Evolutionary conservation across 768 basidiomycete genomes (phyloP).

Genomic region (Mycena chlorophos): DNA sequence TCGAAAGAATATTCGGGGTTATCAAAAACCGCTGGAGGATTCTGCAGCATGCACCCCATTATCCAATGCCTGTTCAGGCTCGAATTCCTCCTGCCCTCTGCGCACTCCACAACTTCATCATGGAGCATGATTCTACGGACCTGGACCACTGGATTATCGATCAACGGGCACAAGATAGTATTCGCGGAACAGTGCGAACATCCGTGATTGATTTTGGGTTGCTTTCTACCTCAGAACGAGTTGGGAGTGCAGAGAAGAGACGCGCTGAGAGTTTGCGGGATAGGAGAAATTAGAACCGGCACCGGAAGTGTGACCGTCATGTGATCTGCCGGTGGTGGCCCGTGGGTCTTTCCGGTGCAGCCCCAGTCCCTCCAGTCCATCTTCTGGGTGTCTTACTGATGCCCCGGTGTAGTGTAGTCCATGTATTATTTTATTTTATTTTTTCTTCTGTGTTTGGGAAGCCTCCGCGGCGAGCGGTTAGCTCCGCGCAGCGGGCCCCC

Average conservation of each 20-base stretch:
- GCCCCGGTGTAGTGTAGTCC: no score
- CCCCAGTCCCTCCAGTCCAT: no score
- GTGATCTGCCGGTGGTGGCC: no score
- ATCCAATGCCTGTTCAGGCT: slow-evolving; percentile 18
- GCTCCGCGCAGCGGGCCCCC: background rate
- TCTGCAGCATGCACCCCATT: background rate
- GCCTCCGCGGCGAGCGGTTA: no score
- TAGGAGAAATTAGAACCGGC: no score
- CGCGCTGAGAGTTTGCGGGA: no score
- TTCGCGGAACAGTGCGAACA: background rate
- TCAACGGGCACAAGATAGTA: background rate
- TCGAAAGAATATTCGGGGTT: background rate
- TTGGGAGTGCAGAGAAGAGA: background rate
- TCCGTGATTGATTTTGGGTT: background rate
- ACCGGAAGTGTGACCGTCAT: no score
- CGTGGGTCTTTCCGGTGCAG: no score
- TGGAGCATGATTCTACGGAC: slow-evolving; percentile 17
- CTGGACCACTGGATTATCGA: background rate
- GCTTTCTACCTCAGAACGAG: background rate
- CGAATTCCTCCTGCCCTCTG: slow-evolving; percentile 24
- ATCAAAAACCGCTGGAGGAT: background rate
- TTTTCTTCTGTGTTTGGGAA: no score
- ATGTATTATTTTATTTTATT: no score
- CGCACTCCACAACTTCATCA: slow-evolving; percentile 30
- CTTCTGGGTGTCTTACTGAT: no score